These are phyloP conservation scores for Rhizopogon vesiculosus DNA, from an alignment of 768 basidiomycete genomes.

Conservation along the genomic window DNA sequence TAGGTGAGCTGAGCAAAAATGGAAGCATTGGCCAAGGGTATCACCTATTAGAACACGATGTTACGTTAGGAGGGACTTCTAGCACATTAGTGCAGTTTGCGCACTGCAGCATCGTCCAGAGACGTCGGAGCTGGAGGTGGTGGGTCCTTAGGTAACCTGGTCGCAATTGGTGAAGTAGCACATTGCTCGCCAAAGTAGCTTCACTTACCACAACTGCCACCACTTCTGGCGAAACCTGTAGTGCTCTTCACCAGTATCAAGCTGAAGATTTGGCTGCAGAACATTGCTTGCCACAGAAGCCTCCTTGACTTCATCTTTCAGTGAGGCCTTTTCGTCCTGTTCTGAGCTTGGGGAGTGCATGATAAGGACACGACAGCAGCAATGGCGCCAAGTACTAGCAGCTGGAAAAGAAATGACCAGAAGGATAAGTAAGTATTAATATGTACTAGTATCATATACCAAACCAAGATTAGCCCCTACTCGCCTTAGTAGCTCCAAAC, in stretches of 20 bases:
- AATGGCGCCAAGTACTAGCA: too few species aligned
- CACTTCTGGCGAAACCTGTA: constrained; percentile 40
- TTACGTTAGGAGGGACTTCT: neutral
- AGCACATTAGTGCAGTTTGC: constrained; percentile 2
- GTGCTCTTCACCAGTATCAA: constrained; percentile 36
- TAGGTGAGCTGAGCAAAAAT: constrained; percentile 58
- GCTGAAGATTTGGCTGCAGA: constrained; percentile 20
- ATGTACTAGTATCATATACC: too few species aligned
- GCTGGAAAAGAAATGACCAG: too few species aligned
- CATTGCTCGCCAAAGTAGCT: neutral
- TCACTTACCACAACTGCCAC: constrained; percentile 52
- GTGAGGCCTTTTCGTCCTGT: neutral
- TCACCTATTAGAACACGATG: constrained; percentile 28
- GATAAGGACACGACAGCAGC: too few species aligned
- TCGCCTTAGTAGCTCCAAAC: too few species aligned
- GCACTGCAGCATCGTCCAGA: constrained; percentile 51
- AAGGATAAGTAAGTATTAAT: too few species aligned
- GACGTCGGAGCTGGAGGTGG: constrained; percentile 53
- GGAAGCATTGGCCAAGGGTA: constrained; percentile 56
- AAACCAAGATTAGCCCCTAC: too few species aligned
- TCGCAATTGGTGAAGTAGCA: neutral
- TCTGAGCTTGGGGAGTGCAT: neutral
- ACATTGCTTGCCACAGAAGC: neutral
- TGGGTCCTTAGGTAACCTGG: constrained; percentile 54
- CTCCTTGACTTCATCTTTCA: neutral